Base-by-base conservation (phyloP, 441 rosid species). In the Iberis amara region DNA sequence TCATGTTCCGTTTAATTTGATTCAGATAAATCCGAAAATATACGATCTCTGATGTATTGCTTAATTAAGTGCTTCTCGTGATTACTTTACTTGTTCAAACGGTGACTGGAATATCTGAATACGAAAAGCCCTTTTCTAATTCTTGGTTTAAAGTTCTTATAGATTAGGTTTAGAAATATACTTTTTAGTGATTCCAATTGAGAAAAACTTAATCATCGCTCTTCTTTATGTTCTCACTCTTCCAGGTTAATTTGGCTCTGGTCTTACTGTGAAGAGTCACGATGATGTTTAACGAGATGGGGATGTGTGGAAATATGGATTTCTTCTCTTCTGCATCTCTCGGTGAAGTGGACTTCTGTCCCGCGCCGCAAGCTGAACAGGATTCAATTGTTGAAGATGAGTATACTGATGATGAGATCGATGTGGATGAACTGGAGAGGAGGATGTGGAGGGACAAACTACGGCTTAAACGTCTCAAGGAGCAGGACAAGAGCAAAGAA, bases 391-490 rank as follows among this genome's bases (percentile, higher is more conserved):
- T 68, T 42, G 97, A 86, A 48, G 96, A 86, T 26, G 94, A 82
- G 33, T 82, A 72, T 38, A 72, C 77, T 7, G 96, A 89, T 52
- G 92, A 86, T 5, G 99, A 86, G 64, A 68, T 76, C 8, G 97
- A 84, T 42, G 79, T 86, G 2, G 90, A 81, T 59, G 97, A 85
- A 51, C 81, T 88, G 1, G 98, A 89, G 79, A 78, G 82, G 70
- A 77, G 96, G 72, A 73, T 92, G 94, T 92, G 96, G 98, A 82
- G 79, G 60, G 81, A 92, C 75, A 84, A 82, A 31, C 62, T 86
- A 82, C 81, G 89, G 30, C 68, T 78, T 45, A 92, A 79, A 52
- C 73, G 81, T 71, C 83, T 78, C 30, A 88, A 79, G 75, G 96
- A 86, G 26, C 96, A 89, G 50, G 79, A 23, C 61, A 89, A 77